A percentile compares a stretch with the other conserved stretches of the same genome.
phyloP scores from a whole-genome alignment of 768 basidiomycete species.

The Suillus subalutaceus region DNA sequence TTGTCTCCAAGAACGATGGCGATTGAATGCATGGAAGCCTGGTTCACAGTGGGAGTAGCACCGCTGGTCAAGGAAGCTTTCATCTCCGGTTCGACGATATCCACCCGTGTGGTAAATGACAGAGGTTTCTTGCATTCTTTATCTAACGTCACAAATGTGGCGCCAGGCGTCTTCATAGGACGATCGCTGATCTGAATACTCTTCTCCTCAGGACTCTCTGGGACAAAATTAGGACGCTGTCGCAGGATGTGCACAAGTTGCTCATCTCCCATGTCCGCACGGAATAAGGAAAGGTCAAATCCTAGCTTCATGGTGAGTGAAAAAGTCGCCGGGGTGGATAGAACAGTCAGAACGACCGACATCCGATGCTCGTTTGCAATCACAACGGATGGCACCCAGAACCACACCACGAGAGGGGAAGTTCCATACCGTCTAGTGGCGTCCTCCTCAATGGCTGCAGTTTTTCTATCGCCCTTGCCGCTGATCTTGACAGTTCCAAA shows the following conservation, averaged over 20 bases:
- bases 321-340: slow-evolving; percentile 10
- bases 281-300: slow-evolving; percentile 20
- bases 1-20: slow-evolving; percentile 21
- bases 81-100: slow-evolving; percentile 1
- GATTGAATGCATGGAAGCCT: slow-evolving; percentile 3
- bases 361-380: slow-evolving; percentile 16
- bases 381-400: slow-evolving; percentile 14
- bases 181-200: slow-evolving; percentile 17
- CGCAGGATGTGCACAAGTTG: slow-evolving; percentile 25
- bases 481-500: slow-evolving; percentile 23
- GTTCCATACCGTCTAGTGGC: slow-evolving; percentile 18
- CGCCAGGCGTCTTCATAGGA: background rate
- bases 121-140: slow-evolving; percentile 15
- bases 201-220: slow-evolving; percentile 24
- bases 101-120: slow-evolving; percentile 21
- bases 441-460: slow-evolving; percentile 19
- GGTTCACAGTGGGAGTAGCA: slow-evolving; percentile 21
- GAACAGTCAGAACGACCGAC: slow-evolving; percentile 22
- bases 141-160: slow-evolving; percentile 20
- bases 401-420: slow-evolving; percentile 26
- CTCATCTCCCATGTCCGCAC: slow-evolving; percentile 17
- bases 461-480: slow-evolving; percentile 22
- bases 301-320: slow-evolving; percentile 14
- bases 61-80: slow-evolving; percentile 22
- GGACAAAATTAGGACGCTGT: slow-evolving; percentile 18